Base-by-base conservation (phyloP, 1,139 yeast genomes). In the Suhomyces anneliseae region DNA sequence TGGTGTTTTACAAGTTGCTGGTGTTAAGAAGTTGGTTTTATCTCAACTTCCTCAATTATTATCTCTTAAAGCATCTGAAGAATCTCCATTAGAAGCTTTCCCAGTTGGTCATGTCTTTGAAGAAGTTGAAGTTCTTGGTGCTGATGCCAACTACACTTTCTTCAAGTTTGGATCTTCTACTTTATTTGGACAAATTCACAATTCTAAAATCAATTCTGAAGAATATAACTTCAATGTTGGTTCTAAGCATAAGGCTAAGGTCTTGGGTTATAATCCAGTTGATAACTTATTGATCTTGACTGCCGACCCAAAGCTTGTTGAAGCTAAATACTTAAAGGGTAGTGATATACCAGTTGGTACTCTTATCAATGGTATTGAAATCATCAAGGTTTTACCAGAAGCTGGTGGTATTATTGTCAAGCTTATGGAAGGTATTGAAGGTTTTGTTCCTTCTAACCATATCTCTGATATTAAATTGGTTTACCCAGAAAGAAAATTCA, bases 401-500 rank as follows among this genome's bases (percentile, higher is more conserved):
- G 58, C 65, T 32, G 77, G 76, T 36, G 97, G 97, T 24, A 76
- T 93, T 33, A 65, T 80, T 39, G 77, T 93, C 36, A 83, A 81
- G 57, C 60, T 90, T 11, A 81, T 83, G 49, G 84, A 82, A 42
- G 79, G 77, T 4, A 86, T 89, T 55, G 83, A 79, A 46, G 99
- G 90, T 3, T 71, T 79, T 54, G 98, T 89, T 32, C 87, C 90
- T 19, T 74, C 83, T 31, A 63, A 73, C 36, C 97, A 92, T 58
- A 81, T 93, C 66, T 85, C 96, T 55, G 99, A 93, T 65, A 79
- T 87, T 50, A 86, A 83, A 61, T 74, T 93, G 53, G 82, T 84
- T 7, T 86, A 90, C 61, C 99, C 99, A 6, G 98, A 93, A 67
- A 82, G 93, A 71, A 89, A 90, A 62, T 93, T 84, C 75, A 89